Base-by-base conservation (phyloP, 2,329 filamentous ascomycete species). In the Xylariomycetidae sp. region DNA sequence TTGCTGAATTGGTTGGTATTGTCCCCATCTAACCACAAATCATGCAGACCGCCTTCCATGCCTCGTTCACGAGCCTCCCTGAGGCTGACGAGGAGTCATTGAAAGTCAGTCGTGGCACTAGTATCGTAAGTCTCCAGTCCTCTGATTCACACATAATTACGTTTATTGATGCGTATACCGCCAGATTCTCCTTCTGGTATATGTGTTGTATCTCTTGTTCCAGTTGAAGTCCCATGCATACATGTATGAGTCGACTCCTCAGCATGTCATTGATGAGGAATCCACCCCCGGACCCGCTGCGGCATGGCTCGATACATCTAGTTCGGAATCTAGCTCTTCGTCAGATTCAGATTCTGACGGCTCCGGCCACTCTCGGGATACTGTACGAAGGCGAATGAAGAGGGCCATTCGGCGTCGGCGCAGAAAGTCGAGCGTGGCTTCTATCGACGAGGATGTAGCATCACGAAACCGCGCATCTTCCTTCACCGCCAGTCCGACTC, bases 141-240 rank as follows among this genome's bases (percentile, higher is more conserved):
- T 8, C 20, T 23, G 8, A n/a, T 23, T n/a, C 20, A n/a, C n/a
- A n/a, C n/a, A n/a, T n/a, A n/a, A n/a, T n/a, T n/a, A n/a, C n/a
- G n/a, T n/a, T n/a, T n/a, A n/a, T n/a, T n/a, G n/a, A n/a, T n/a
- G n/a, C n/a, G n/a, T n/a, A 23, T 8, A 23, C 8, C 20, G n/a
- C 20, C 30, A 82, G 78, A 71, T 94, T 32, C 67, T 95, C 7
- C 71, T 94, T 2, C 56, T 94, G 20, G 82, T 95, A 9, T 95
- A 95, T 56, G 63, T 80, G 28, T 65, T 94, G 13, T 95, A 94
- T 54, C 74, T 95, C 20, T 55, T 94, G 14, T 95, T 95, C 62
- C 88, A 94, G 64, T 76, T 95, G 40, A 94, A 94, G 62, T 92
- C 88, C 2, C 88, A 95, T 56, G 76, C 86, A 7, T 94, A 94